A percentile compares a stretch with the other conserved stretches of the same genome.
phyloP scores from a whole-genome alignment of 2,329 filamentous ascomycete species.

The Amylocarpus encephaloides region DNA sequence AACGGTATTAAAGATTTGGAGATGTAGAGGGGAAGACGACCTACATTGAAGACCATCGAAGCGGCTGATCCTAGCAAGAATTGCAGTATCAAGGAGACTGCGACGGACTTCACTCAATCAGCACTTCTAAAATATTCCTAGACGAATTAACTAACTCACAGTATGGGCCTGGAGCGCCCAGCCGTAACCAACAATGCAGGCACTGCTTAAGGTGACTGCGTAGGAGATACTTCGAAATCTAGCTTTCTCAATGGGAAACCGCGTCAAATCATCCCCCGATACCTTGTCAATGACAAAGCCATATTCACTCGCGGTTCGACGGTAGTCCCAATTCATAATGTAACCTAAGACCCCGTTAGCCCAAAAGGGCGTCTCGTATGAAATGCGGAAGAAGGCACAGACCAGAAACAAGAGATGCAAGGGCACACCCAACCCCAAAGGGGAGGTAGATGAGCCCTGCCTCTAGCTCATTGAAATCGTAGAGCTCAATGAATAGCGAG shows the following conservation, averaged over 20 bases:
- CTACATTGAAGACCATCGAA: slow-evolving; percentile 5
- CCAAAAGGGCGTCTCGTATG: neutral
- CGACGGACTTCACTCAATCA: slow-evolving; percentile 1
- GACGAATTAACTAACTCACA: slow-evolving; percentile 2
- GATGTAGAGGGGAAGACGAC: neutral
- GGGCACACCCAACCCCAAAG: slow-evolving; percentile 7
- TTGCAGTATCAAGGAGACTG: slow-evolving; percentile 10
- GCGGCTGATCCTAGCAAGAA: slow-evolving; percentile 5
- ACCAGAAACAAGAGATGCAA: slow-evolving; percentile 4
- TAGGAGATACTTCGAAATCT: slow-evolving; percentile 6
- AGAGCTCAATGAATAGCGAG: slow-evolving; percentile 39
- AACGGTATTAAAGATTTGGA: slow-evolving; percentile 36
- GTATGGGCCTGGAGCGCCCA: slow-evolving; percentile 5
- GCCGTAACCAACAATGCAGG: slow-evolving; percentile 6
- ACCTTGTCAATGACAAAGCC: slow-evolving; percentile 1
- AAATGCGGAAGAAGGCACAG: too few species aligned
- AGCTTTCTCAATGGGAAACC: slow-evolving; percentile 11
- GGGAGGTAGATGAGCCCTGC: slow-evolving; percentile 22
- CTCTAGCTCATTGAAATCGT: slow-evolving; percentile 35
- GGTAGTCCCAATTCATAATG: slow-evolving; percentile 9
- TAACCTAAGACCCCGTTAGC: neutral
- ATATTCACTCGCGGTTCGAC: neutral
- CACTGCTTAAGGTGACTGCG: neutral
- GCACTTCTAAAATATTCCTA: neutral
- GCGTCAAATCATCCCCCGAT: neutral